These are phyloP conservation scores for Penicillium sp. DNA, from an alignment of 2,329 filamentous ascomycete genomes.

Conservation along the genomic window DNA sequence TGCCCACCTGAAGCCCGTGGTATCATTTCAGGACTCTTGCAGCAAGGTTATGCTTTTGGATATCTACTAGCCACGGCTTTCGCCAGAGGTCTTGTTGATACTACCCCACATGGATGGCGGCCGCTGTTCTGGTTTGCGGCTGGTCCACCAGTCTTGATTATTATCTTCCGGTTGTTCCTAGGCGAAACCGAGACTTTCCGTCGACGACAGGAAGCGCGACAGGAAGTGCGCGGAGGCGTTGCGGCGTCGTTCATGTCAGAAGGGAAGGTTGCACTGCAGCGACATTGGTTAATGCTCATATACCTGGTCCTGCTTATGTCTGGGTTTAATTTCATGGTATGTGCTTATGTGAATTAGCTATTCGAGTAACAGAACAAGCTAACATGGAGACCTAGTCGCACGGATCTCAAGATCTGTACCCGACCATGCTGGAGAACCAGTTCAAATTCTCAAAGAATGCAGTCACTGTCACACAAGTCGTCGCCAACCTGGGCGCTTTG, in stretches of 20 bases:
- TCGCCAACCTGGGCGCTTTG: slow-evolving; percentile 71
- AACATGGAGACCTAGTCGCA: slow-evolving; percentile 53
- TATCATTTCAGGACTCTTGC: slow-evolving; percentile 61
- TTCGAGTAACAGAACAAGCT: slow-evolving; percentile 7
- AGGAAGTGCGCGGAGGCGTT: slow-evolving; percentile 56
- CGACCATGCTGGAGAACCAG: slow-evolving; percentile 60
- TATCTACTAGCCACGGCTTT: slow-evolving; percentile 63
- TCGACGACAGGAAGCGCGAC: slow-evolving; percentile 64
- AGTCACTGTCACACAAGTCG: slow-evolving; percentile 69
- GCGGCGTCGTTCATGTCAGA: slow-evolving; percentile 70
- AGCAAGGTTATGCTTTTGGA: slow-evolving; percentile 65
- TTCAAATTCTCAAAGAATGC: slow-evolving; percentile 56
- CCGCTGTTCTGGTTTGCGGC: slow-evolving; percentile 89
- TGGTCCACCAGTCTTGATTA: slow-evolving; percentile 75
- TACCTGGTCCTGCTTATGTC: slow-evolving; percentile 87
- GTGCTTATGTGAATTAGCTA: slow-evolving; percentile 18
- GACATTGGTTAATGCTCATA: slow-evolving; percentile 75
- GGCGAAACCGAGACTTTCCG: slow-evolving; percentile 75
- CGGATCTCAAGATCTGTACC: slow-evolving; percentile 67
- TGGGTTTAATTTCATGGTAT: slow-evolving; percentile 83
- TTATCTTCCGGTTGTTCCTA: slow-evolving; percentile 72
- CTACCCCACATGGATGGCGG: slow-evolving; percentile 76
- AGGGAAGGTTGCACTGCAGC: slow-evolving; percentile 73
- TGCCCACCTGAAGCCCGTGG: slow-evolving; percentile 59
- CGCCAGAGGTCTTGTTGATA: slow-evolving; percentile 55